Percentiles rank a stretch among this genome's conserved stretches.
These are phyloP conservation scores for Aspergillus jensenii DNA, from an alignment of 2,329 filamentous ascomycete species.

Conservation along the genomic window DNA sequence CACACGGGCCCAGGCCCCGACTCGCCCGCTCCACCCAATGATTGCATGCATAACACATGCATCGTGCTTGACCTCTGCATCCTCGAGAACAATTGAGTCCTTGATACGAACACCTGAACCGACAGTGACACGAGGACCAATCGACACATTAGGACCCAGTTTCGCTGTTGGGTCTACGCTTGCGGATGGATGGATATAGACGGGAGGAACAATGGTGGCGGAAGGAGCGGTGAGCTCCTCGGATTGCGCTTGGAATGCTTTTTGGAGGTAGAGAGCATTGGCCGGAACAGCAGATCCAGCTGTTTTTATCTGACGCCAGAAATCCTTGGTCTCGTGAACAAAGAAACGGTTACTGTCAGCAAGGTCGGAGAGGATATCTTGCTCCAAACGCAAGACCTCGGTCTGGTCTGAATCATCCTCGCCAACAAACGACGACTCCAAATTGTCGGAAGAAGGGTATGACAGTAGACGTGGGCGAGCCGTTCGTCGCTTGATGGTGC, in stretches of 20 bases:
- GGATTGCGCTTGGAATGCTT: constrained; percentile 81
- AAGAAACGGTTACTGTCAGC: constrained; percentile 98
- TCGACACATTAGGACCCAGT: constrained; percentile 93
- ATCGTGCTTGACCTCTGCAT: constrained; percentile 94
- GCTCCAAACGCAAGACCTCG: constrained; percentile 89
- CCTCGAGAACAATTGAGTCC: constrained; percentile 93
- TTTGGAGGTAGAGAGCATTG: constrained; percentile 93
- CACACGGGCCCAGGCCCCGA: constrained; percentile 97
- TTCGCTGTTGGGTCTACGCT: constrained; percentile 92
- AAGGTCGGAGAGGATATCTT: constrained; percentile 93
- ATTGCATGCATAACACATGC: constrained; percentile 94
- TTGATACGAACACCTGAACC: constrained; percentile 89
- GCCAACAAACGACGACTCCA: constrained; percentile 68
- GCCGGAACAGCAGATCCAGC: constrained; percentile 95
- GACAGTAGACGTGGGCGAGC: constrained; percentile 87
- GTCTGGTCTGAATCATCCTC: constrained; percentile 75
- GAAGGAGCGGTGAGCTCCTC: constrained; percentile 80
- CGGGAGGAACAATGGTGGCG: constrained; percentile 83
- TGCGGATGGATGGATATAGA: constrained; percentile 92
- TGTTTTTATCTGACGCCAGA: constrained; percentile 99
- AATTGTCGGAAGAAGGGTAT: constrained; percentile 95
- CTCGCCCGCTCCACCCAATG: constrained; percentile 92
- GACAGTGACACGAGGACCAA: constrained; percentile 82
- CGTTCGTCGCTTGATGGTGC: constrained; percentile 90
- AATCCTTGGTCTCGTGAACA: constrained; percentile 97